Evolutionary conservation across 345 rosid species (phyloP).

Genomic region (Trapa incisa): DNA sequence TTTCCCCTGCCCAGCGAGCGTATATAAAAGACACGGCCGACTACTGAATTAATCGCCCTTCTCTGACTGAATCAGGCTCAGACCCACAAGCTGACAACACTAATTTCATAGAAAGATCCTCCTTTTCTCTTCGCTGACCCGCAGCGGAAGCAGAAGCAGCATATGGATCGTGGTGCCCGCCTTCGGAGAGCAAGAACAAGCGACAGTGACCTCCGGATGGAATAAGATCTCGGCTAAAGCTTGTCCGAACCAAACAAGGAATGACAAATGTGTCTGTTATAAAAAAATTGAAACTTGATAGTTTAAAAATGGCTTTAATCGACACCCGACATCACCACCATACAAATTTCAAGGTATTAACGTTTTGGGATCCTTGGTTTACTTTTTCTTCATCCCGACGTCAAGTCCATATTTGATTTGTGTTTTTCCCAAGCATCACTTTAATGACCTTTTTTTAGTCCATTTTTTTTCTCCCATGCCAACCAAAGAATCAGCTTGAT

Average conservation of each 20-base stretch:
- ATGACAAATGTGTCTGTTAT: neutral
- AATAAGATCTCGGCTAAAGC: neutral
- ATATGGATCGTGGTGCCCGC: slow-evolving; percentile 45
- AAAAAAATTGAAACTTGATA: neutral
- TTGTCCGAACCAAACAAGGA: slow-evolving; percentile 3
- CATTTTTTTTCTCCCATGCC: too few species aligned
- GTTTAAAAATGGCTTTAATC: neutral
- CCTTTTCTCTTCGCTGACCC: neutral
- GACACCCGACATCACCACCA: slow-evolving; percentile 4
- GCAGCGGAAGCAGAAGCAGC: slow-evolving; percentile 5
- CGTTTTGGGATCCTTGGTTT: neutral
- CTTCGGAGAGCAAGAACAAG: slow-evolving; percentile 7
- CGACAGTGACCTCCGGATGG: slow-evolving; percentile 17
- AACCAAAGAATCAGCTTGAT: too few species aligned
- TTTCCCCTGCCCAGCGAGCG: neutral
- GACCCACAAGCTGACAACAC: neutral
- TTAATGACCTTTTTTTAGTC: neutral
- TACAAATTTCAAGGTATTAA: neutral
- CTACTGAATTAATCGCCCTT: neutral
- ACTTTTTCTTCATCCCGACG: slow-evolving; percentile 24
- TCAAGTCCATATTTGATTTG: slow-evolving; percentile 7
- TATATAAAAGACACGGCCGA: neutral
- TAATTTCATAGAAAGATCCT: neutral
- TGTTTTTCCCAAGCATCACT: neutral
- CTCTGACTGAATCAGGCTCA: neutral